Evolutionary conservation across 176 grass and related monocot genomes (phyloP).

Genomic region (Phoenix roebelenii): DNA sequence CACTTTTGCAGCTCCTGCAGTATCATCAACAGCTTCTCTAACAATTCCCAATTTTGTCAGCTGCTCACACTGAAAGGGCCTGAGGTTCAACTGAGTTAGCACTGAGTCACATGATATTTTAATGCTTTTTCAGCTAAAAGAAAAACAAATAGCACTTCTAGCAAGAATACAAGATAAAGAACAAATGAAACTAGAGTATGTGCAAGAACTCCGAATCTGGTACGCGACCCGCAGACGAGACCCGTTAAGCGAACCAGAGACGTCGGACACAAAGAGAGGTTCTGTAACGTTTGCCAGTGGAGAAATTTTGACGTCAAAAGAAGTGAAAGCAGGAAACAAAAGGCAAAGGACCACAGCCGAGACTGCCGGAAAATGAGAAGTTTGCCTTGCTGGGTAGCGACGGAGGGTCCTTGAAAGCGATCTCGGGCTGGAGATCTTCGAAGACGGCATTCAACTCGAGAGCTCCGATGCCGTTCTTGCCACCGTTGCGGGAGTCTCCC

Average conservation of each 20-base stretch:
- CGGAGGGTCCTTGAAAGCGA: neutral
- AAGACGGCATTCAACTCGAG: too few relatives aligned
- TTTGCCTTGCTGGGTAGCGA: neutral
- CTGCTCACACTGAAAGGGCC: constrained; percentile 84
- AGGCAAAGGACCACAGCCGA: neutral
- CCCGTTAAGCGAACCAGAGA: constrained; percentile 25
- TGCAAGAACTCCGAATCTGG: constrained; percentile 27
- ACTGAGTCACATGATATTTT: constrained; percentile 7
- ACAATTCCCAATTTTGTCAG: constrained; percentile 48
- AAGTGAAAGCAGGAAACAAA: too few relatives aligned
- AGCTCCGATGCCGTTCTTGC: too few relatives aligned
- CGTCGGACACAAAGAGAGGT: constrained; percentile 42
- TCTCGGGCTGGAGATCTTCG: neutral
- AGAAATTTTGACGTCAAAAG: too few relatives aligned
- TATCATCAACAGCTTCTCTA: constrained; percentile 88
- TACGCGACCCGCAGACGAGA: constrained; percentile 49
- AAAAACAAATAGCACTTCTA: too few relatives aligned
- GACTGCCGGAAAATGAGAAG: neutral
- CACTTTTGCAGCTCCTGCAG: constrained; percentile 78
- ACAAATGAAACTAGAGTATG: too few relatives aligned
- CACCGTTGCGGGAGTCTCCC: too few relatives aligned
- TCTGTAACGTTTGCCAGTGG: constrained; percentile 5
- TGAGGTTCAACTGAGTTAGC: constrained; percentile 3
- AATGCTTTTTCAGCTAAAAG: too few relatives aligned
- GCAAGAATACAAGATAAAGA: too few relatives aligned